Evolutionary conservation across 257 asterid genomes (phyloP).

Genomic region (Capsicum rhomboideum): DNA sequence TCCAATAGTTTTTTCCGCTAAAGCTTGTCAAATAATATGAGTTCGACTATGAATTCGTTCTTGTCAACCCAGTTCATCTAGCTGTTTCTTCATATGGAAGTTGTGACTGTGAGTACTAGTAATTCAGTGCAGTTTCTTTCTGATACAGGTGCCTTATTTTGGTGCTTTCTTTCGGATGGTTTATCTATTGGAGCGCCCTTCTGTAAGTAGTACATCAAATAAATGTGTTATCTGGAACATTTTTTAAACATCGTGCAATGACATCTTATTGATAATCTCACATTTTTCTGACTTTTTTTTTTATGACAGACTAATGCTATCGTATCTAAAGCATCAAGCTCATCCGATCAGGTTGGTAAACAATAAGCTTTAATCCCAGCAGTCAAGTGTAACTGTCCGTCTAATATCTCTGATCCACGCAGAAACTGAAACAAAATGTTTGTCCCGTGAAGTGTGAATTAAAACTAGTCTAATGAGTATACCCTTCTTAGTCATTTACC

Average conservation of each 20-base stretch:
- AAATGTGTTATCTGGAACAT: background rate
- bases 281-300: background rate
- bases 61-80: background rate
- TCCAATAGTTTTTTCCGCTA: background rate
- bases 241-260: background rate
- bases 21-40: background rate
- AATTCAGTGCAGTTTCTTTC: conserved; percentile 25
- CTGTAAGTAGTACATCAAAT: background rate
- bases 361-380: background rate
- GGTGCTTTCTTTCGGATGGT: conserved; percentile 80
- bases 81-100: background rate
- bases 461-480: background rate
- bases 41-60: background rate
- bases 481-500: background rate
- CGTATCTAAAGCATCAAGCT: conserved; percentile 63
- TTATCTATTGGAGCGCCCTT: conserved; percentile 51
- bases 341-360: conserved; percentile 64
- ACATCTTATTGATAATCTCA: background rate
- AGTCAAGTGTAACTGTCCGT: background rate
- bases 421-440: background rate
- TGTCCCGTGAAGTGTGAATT: background rate
- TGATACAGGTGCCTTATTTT: conserved; percentile 70
- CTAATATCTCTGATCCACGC: background rate
- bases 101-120: background rate
- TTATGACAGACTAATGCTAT: conserved; percentile 61